Evolutionary conservation across 352 stramenopile species (phyloP).

Genomic region (Globisporangium iwayamae): DNA sequence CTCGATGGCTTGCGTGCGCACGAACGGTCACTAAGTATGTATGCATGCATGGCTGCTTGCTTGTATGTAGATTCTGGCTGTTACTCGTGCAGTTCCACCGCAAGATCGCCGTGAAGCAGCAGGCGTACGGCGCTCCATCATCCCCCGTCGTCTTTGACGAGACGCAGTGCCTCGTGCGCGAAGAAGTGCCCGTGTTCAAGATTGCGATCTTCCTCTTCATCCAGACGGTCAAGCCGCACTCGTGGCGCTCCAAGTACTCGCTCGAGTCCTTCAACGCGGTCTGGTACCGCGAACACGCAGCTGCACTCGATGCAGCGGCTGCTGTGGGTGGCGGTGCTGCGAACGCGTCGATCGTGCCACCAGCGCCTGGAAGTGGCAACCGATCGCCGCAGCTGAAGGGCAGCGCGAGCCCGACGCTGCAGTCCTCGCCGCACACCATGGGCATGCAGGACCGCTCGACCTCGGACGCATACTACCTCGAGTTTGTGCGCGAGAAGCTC

Average conservation of each 20-base stretch:
- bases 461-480: constrained; percentile 74
- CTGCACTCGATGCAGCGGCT: constrained; percentile 35
- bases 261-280: constrained; percentile 77
- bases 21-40: neutral
- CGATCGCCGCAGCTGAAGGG: constrained; percentile 55
- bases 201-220: constrained; percentile 77
- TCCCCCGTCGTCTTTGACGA: constrained; percentile 35
- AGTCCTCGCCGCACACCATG: constrained; percentile 68
- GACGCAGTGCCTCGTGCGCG: constrained; percentile 43
- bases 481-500: constrained; percentile 78
- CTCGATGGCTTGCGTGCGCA: too few relatives aligned
- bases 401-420: constrained; percentile 54
- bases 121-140: constrained; percentile 15
- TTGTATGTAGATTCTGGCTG: constrained; percentile 58
- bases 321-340: constrained; percentile 22
- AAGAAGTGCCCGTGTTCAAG: constrained; percentile 72
- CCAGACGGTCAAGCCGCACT: constrained; percentile 76
- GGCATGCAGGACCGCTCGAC: constrained; percentile 79
- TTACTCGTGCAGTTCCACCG: constrained; percentile 75
- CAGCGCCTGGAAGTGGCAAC: constrained; percentile 17
- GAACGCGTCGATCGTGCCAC: constrained; percentile 9
- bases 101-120: constrained; percentile 47
- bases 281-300: constrained; percentile 70
- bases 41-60: neutral
- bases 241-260: constrained; percentile 68